These are phyloP conservation scores for Eimeria acervulina DNA, from an alignment of 169 alveolate species.

Conservation along the genomic window DNA sequence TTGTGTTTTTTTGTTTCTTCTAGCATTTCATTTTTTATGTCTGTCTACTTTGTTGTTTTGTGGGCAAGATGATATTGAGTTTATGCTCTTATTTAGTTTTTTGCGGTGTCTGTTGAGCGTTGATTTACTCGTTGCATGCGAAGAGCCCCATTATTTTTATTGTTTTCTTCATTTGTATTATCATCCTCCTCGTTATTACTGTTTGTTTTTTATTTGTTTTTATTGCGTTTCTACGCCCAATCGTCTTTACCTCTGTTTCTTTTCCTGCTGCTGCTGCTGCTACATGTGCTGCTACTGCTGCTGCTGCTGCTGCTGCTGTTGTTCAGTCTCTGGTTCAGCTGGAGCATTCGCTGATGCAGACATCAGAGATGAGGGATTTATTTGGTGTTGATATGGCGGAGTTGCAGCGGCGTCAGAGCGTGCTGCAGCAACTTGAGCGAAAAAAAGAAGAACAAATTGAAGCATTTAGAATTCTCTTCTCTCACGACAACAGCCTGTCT, in stretches of 20 bases:
- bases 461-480: background rate
- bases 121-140: too few species aligned
- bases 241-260: background rate
- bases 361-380: background rate
- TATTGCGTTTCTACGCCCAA: too few species aligned
- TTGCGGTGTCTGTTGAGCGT: too few species aligned
- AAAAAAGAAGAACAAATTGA: background rate
- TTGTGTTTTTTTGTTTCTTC: background rate
- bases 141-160: too few species aligned
- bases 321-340: background rate
- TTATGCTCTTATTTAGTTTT: too few species aligned
- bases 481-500: background rate
- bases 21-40: background rate
- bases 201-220: background rate
- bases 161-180: background rate
- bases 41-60: background rate
- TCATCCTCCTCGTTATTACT: background rate
- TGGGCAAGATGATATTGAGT: background rate
- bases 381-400: background rate
- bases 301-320: background rate
- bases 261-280: background rate
- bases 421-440: too few species aligned
- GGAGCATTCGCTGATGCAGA: background rate
- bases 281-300: background rate
- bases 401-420: background rate